phyloP scores from a whole-genome alignment of 2,329 filamentous ascomycete genomes.

The Trichoderma harzianum region DNA sequence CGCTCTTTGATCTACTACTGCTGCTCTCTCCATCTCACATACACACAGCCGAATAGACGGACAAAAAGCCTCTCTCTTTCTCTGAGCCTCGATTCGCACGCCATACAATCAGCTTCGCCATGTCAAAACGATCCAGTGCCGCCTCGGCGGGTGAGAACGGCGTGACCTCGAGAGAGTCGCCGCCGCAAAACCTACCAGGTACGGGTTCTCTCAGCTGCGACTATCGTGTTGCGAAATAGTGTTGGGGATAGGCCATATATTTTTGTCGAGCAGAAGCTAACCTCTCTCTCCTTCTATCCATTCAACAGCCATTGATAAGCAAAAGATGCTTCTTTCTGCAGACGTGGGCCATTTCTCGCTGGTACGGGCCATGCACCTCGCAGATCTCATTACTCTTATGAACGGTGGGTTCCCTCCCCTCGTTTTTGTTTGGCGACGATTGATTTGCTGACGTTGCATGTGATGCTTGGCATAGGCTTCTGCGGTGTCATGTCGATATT shows the following conservation, averaged over 20 bases:
- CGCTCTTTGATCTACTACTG: background rate
- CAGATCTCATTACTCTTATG: constrained; percentile 79
- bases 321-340: constrained; percentile 67
- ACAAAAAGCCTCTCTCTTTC: background rate
- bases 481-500: constrained; percentile 95
- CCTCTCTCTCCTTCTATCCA: background rate
- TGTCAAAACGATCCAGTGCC: constrained; percentile 61
- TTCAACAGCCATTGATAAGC: constrained; percentile 63
- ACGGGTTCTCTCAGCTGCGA: constrained; percentile 20
- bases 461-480: constrained; percentile 49
- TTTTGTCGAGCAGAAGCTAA: background rate
- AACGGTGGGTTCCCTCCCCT: constrained; percentile 52
- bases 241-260: background rate
- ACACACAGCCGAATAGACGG: background rate
- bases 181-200: constrained; percentile 33
- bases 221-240: background rate
- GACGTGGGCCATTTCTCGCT: constrained; percentile 72
- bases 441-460: constrained; percentile 10
- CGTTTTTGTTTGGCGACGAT: background rate
- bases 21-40: background rate
- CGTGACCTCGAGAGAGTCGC: constrained; percentile 29
- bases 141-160: constrained; percentile 30
- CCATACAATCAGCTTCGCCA: constrained; percentile 29
- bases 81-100: background rate
- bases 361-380: constrained; percentile 68